phyloP scores from a whole-genome alignment of 139 green algal genomes.

The Asterochloris erici region DNA sequence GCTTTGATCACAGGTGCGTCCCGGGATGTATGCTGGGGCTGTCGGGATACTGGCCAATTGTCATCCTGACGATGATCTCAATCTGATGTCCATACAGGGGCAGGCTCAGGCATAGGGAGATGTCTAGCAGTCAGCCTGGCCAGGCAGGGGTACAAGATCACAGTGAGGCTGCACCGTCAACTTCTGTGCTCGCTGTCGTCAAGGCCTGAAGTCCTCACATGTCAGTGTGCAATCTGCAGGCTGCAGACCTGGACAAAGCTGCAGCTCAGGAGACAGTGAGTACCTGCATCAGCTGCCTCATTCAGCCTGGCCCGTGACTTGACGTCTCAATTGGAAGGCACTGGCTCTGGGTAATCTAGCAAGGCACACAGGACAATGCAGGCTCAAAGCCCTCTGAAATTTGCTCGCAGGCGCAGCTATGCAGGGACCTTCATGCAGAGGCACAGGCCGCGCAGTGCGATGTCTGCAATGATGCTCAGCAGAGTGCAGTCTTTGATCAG shows the following conservation, averaged over 20 bases:
- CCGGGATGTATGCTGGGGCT: no score
- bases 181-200: background rate
- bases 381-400: background rate
- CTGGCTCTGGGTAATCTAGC: background rate
- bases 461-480: conserved; percentile 32
- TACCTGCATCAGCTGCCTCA: background rate
- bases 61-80: no score
- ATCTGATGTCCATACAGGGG: background rate
- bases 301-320: no score
- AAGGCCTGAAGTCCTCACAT: background rate
- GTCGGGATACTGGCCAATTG: no score
- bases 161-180: background rate
- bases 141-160: conserved; percentile 17
- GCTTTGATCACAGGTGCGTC: conserved; percentile 11
- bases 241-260: conserved; percentile 5
- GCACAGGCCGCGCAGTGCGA: conserved; percentile 29
- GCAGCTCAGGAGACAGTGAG: background rate
- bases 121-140: background rate
- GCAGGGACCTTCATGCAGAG: background rate
- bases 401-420: background rate
- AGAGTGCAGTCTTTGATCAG: conserved; percentile 36
- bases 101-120: conserved; percentile 21
- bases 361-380: background rate
- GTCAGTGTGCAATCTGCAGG: background rate
- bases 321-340: background rate